A percentile compares a stretch with the other conserved stretches of the same genome.
Evolutionary conservation across 2,329 filamentous ascomycete genomes (phyloP).

Genomic region (Byssochlamys sp.): DNA sequence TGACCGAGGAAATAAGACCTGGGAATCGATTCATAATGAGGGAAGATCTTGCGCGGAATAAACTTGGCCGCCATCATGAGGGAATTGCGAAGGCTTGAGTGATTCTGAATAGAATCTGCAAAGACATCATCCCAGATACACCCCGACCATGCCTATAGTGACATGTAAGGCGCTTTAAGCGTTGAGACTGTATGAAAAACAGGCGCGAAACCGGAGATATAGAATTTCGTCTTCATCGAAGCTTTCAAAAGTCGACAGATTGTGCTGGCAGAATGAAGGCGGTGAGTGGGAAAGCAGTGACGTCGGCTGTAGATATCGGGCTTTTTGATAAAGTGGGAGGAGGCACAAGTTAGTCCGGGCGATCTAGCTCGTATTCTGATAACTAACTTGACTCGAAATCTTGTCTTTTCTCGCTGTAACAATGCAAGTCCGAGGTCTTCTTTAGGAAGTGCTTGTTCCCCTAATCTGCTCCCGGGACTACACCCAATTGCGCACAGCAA

Average conservation of each 20-base stretch:
- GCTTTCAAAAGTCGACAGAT: background rate
- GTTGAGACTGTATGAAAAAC: background rate
- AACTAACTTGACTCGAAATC: background rate
- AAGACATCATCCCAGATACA: background rate
- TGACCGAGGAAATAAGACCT: slow-evolving; percentile 93
- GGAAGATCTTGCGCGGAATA: slow-evolving; percentile 63
- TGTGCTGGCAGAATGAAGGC: slow-evolving; percentile 1
- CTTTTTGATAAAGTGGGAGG: background rate
- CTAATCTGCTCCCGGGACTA: background rate
- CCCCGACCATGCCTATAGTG: background rate
- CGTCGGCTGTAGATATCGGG: background rate
- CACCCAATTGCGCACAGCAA: background rate
- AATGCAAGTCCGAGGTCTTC: background rate
- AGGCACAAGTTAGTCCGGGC: background rate
- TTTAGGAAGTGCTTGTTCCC: background rate
- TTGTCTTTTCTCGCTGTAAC: background rate
- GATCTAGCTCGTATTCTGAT: background rate
- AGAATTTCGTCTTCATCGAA: background rate
- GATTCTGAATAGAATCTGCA: background rate
- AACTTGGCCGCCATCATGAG: slow-evolving; percentile 42
- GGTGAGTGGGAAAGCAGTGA: background rate
- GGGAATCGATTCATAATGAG: slow-evolving; percentile 63
- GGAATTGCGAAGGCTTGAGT: background rate
- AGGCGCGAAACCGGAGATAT: background rate
- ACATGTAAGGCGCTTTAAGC: background rate